Evolutionary conservation across 192 early-diverging fungal genomes (phyloP).

Genomic region (Backusella sp.): DNA sequence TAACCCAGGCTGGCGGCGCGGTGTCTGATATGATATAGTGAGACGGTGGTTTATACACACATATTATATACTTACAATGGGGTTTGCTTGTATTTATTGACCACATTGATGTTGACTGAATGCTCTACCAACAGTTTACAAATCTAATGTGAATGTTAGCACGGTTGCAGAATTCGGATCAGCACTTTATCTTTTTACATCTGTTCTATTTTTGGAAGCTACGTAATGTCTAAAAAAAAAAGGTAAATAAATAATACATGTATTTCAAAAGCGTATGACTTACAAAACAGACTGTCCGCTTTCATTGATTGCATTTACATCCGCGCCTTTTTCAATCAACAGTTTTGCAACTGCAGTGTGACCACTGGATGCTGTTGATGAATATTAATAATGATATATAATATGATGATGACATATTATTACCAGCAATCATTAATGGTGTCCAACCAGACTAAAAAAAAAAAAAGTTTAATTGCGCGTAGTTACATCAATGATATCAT

Average conservation of each 20-base stretch:
- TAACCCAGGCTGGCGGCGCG: slow-evolving; percentile 52
- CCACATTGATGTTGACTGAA: slow-evolving; percentile 43
- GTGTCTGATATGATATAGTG: slow-evolving; percentile 34
- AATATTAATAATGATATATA: not conserved
- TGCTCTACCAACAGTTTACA: slow-evolving; percentile 43
- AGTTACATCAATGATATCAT: not conserved
- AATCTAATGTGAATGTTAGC: slow-evolving; percentile 2
- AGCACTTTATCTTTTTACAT: slow-evolving; percentile 25
- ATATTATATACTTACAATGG: slow-evolving; percentile 42
- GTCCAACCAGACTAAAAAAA: slow-evolving; percentile 48
- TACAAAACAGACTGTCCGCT: slow-evolving; percentile 52
- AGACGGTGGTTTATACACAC: not conserved
- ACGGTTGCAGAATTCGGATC: not conserved
- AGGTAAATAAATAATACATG: not conserved
- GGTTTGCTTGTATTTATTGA: slow-evolving; percentile 47
- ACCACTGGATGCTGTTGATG: slow-evolving; percentile 45
- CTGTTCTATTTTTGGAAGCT: slow-evolving; percentile 57
- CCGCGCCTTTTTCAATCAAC: slow-evolving; percentile 39
- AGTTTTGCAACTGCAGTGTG: slow-evolving; percentile 33
- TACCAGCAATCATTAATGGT: slow-evolving; percentile 56
- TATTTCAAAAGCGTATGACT: not conserved
- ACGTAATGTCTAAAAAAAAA: slow-evolving; percentile 51
- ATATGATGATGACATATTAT: not conserved
- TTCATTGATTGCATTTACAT: slow-evolving; percentile 47
- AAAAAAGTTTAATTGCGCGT: not conserved